phyloP scores from a whole-genome alignment of 352 stramenopile genomes.

The Lagenidium giganteum region DNA sequence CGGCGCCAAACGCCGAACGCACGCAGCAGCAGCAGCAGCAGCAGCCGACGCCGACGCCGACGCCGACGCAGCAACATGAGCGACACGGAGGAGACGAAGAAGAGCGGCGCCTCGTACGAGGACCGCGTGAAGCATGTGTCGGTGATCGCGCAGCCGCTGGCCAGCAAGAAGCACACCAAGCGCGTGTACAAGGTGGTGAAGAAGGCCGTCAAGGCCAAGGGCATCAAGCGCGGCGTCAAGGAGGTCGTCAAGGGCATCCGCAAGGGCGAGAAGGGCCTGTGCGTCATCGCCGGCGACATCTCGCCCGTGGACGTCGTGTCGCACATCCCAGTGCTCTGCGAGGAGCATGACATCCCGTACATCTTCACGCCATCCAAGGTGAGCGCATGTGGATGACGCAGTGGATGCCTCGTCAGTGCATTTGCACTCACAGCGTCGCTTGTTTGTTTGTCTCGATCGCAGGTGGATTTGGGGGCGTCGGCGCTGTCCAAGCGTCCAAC shows the following conservation, averaged over 20 bases:
- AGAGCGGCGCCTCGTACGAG: constrained; percentile 56
- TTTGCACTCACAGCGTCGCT: too few relatives aligned
- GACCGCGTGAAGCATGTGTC: constrained; percentile 84
- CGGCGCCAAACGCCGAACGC: background rate
- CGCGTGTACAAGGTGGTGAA: constrained; percentile 93
- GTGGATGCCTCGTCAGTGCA: too few relatives aligned
- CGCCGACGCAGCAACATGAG: constrained; percentile 57
- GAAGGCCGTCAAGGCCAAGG: constrained; percentile 95
- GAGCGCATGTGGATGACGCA: constrained; percentile 13
- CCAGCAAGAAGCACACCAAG: constrained; percentile 96
- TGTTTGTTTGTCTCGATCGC: constrained; percentile 7
- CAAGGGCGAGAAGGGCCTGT: constrained; percentile 96
- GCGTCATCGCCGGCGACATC: constrained; percentile 99
- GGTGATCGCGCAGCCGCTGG: constrained; percentile 95
- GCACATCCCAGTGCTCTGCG: constrained; percentile 97
- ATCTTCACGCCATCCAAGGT: constrained; percentile 97
- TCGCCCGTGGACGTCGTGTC: constrained; percentile 99
- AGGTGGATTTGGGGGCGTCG: constrained; percentile 92
- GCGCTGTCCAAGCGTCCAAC: constrained; percentile 98
- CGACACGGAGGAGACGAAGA: constrained; percentile 67
- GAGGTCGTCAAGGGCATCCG: constrained; percentile 99
- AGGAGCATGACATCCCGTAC: constrained; percentile 99
- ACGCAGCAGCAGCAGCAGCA: too few relatives aligned
- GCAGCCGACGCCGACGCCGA: too few relatives aligned
- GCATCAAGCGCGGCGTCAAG: constrained; percentile 98